A percentile compares a stretch with the other conserved stretches of the same genome.
Conservation (phyloP, 345 rosid species). For the Lenwebbia sp. region DNA sequence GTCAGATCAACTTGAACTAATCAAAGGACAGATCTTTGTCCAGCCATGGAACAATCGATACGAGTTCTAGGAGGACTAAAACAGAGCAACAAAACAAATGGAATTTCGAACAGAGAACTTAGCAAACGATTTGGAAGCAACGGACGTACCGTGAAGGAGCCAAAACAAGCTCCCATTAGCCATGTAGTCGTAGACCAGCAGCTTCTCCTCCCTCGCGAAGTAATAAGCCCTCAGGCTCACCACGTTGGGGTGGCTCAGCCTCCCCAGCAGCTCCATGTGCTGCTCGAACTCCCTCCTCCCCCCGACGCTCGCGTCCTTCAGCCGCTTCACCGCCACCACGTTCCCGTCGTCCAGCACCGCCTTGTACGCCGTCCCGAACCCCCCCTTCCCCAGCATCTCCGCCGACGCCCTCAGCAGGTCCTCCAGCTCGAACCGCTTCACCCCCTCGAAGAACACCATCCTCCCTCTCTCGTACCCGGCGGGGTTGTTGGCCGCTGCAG, state of each 20-base stretch:
- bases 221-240: conserved; percentile 76
- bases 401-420: conserved; percentile 89
- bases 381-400: conserved; percentile 94
- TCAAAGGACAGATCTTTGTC: not conserved
- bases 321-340: conserved; percentile 80
- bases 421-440: conserved; percentile 67
- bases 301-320: conserved; percentile 63
- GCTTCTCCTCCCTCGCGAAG: conserved; percentile 86
- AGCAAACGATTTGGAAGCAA: not conserved
- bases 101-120: not conserved
- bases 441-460: conserved; percentile 92
- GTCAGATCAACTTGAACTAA: not conserved
- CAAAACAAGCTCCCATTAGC: conserved; percentile 81
- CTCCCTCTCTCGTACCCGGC: conserved; percentile 55
- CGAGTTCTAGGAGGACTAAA: too few species aligned
- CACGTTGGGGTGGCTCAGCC: conserved; percentile 54
- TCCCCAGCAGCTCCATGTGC: conserved; percentile 80
- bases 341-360: conserved; percentile 81
- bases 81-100: not conserved
- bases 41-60: not conserved
- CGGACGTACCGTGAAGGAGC: conserved; percentile 85
- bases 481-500: not conserved
- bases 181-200: conserved; percentile 82
- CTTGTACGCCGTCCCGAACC: conserved; percentile 87
- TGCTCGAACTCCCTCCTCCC: conserved; percentile 73